Evolutionary conservation across 1,284 basidiomycete species (phyloP).

Genomic region (Ustilago xerochloae): DNA sequence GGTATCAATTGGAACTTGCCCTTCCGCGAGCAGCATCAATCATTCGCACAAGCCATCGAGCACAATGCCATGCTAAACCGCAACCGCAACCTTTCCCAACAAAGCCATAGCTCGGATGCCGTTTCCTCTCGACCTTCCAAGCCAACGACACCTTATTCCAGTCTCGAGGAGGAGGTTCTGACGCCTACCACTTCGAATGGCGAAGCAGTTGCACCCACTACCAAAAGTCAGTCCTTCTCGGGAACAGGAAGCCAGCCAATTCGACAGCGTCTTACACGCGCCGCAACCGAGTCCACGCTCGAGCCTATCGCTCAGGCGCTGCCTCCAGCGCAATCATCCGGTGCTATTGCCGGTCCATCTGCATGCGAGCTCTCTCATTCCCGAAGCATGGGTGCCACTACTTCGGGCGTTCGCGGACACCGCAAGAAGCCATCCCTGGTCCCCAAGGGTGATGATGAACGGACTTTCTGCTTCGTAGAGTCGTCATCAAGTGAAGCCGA

Average conservation of each 20-base stretch:
- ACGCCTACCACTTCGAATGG: slow-evolving; percentile 4
- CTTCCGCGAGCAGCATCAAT: slow-evolving; percentile 28
- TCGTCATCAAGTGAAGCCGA: slow-evolving; percentile 13
- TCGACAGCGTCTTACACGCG: slow-evolving; percentile 25
- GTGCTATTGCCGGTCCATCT: not conserved
- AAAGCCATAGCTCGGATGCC: slow-evolving; percentile 15
- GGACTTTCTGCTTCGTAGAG: slow-evolving; percentile 44
- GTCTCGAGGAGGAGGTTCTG: not conserved
- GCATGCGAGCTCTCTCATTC: slow-evolving; percentile 7
- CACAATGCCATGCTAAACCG: slow-evolving; percentile 11
- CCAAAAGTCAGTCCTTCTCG: slow-evolving; percentile 38
- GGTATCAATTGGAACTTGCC: slow-evolving; percentile 27
- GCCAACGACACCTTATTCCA: not conserved
- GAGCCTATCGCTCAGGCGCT: slow-evolving; percentile 5
- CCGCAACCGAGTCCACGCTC: slow-evolving; percentile 31
- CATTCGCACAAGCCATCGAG: slow-evolving; percentile 26
- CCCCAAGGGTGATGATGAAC: slow-evolving; percentile 29
- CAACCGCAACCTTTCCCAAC: slow-evolving; percentile 15
- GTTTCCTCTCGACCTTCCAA: slow-evolving; percentile 5
- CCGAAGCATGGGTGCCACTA: slow-evolving; percentile 8
- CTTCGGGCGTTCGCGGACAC: slow-evolving; percentile 1
- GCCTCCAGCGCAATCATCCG: not conserved
- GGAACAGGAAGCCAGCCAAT: slow-evolving; percentile 1
- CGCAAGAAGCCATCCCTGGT: slow-evolving; percentile 28
- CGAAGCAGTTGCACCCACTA: not conserved